Conservation (phyloP, 1,139 yeast species). For the Wickerhamiella infanticola region DNA sequence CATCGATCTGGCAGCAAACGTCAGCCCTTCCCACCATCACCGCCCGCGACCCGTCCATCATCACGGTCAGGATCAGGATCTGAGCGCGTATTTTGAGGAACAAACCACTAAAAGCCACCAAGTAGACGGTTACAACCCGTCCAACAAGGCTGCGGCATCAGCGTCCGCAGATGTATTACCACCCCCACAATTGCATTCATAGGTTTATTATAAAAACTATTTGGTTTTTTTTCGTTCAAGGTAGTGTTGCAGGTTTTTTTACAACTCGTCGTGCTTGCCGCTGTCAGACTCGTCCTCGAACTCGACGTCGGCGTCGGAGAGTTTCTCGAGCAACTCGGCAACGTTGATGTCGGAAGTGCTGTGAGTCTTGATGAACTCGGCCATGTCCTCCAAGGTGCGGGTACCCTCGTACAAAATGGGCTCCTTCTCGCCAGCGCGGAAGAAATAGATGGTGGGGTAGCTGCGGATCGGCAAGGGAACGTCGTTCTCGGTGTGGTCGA, state of each 20-base stretch:
- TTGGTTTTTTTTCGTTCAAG: too few relatives aligned
- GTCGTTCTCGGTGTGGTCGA: slow-evolving; percentile 84
- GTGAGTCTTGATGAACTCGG: slow-evolving; percentile 49
- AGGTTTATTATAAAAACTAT: neutral
- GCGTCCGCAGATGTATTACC: too few relatives aligned
- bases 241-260: neutral
- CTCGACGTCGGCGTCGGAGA: slow-evolving; percentile 46
- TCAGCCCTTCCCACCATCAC: neutral
- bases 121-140: slow-evolving; percentile 16
- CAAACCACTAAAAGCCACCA: slow-evolving; percentile 22
- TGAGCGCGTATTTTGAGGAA: slow-evolving; percentile 24
- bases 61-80: slow-evolving; percentile 11
- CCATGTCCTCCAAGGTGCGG: slow-evolving; percentile 62
- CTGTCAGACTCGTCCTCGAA: slow-evolving; percentile 21
- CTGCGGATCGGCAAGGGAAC: slow-evolving; percentile 65
- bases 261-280: neutral
- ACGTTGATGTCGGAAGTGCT: slow-evolving; percentile 50
- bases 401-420: slow-evolving; percentile 53
- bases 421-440: slow-evolving; percentile 79
- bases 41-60: neutral
- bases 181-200: neutral
- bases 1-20: neutral
- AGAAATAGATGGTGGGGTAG: slow-evolving; percentile 84
- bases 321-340: slow-evolving; percentile 43
- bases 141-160: neutral